Evolutionary conservation across 179 eudicot species (phyloP), one percentile per base, ranked within the genome.

Genomic region (Heliamphora pulchella): DNA sequence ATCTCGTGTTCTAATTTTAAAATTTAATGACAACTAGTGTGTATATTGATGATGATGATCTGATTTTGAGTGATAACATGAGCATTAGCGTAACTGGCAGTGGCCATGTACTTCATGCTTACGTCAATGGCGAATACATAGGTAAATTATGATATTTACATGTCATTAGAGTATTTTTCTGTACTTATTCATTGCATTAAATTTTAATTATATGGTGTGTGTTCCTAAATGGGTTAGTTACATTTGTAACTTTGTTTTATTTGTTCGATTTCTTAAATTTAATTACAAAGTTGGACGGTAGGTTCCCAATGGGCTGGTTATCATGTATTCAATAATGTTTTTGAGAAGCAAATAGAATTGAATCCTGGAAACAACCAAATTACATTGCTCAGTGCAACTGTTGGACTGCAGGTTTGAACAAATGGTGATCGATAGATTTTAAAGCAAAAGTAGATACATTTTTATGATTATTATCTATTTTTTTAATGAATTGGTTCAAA

Each of bases 61-160:
- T 82, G 0, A 53, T 93, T 3, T 84, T 83, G 89, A 85, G 85
- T 4, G 57, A 85, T 2, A 64, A 88, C 64, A 85, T 88, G 87
- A 87, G 80, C 6, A 76, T 93, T 4, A 75, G 85, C 15, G 87
- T 92, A 8, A 90, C 90, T 46, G 76, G 82, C 6, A 88, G 87
- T 31, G 94, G 94, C 5, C 93, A 93, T 4, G 83, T 92, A 39
- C 81, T 93, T 20, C 94, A 93, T 79, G 92, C 82, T 46, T 93
- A 69, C 64, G 84, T 89, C 46, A 92, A 93, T 61, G 97, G 97
- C 51, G 69, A 89, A 70, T 53, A 86, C 68, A 20, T 90, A 11
- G 98, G 97, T 93, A 88, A 65, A 55, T 0, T 55, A 39, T 47
- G 1, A 5, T 1, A 5, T 50, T 43, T 53, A 5, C 46, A 5